Evolutionary conservation across 2,329 filamentous ascomycete species (phyloP).

Genomic region (Diaporthe caulivora): DNA sequence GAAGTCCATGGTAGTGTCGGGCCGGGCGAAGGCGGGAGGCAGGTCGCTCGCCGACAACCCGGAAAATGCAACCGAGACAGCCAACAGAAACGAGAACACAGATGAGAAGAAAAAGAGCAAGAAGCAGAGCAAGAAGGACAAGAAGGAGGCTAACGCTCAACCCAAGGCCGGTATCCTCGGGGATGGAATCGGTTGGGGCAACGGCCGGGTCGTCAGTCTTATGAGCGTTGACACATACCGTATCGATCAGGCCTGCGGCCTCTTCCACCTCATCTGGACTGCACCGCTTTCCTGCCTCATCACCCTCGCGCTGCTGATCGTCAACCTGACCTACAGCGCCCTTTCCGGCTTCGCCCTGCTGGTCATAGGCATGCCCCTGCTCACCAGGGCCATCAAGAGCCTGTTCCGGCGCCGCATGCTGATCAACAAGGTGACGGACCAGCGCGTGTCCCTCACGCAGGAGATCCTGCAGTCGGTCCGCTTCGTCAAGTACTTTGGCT

Average conservation of each 20-base stretch:
- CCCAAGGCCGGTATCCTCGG: constrained; percentile 65
- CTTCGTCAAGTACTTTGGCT: constrained; percentile 97
- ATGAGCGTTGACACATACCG: constrained; percentile 98
- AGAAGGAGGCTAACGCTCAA: constrained; percentile 46
- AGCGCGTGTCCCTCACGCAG: constrained; percentile 90
- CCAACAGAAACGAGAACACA: constrained; percentile 53
- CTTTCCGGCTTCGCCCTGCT: constrained; percentile 89
- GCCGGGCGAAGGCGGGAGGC: constrained; percentile 87
- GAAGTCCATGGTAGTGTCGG: constrained; percentile 91
- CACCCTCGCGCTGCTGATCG: constrained; percentile 81
- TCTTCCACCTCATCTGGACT: constrained; percentile 94
- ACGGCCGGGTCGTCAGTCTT: constrained; percentile 90
- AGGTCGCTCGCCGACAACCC: constrained; percentile 42
- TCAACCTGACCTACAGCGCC: constrained; percentile 92
- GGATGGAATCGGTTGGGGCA: constrained; percentile 88
- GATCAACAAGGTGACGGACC: constrained; percentile 96
- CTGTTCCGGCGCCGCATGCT: constrained; percentile 80
- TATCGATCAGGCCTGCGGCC: constrained; percentile 86
- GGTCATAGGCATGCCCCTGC: constrained; percentile 79
- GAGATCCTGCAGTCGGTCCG: constrained; percentile 92
- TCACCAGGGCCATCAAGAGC: constrained; percentile 81
- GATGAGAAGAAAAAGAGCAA: constrained; percentile 54
- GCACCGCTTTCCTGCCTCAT: constrained; percentile 83
- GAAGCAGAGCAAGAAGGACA: constrained; percentile 46
- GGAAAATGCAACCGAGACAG: constrained; percentile 59